Evolutionary conservation across 306 rosid genomes (phyloP), one percentile per base, ranked within the genome.

Genomic region (Begonia masoniana): DNA sequence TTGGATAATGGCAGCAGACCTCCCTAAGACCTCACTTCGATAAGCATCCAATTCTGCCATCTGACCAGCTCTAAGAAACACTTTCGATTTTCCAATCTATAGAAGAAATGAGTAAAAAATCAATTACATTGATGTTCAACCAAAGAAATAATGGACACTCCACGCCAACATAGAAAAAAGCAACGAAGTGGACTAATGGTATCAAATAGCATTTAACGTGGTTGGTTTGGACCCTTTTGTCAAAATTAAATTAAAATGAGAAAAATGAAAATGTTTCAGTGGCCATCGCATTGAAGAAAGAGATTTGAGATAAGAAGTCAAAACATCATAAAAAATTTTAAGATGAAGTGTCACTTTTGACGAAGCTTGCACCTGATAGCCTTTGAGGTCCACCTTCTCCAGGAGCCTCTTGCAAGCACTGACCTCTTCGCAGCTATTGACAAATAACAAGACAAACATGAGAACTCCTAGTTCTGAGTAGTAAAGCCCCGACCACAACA

Each of bases 41-140:
- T 47, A 75, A 56, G 69, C 86, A 83, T 91, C 99, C 61, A 91
- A 68, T 64, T 86, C 87, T 83, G 99, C 96, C 99, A 91, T 91
- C 69, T 91, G 99, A 71, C 99, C 96, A 56, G 92, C 99, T 74
- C 99, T 81, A 43, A 91, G 81, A 74, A 91, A 91, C 65, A 91
- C 92, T 74, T 91, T 91, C 15, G 92, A 83, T 71, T 86, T 81
- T 68, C 99, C 99, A 62, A 91, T 69, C 99, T 91, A 79, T 71
- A 76, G 75, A 45, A 17, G 3, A 52, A 65, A 62, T 39, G 35
- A 10, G 65, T 54, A 50, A 74, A 26, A 35, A 63, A 43, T 15
- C 51, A 43, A 53, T 13, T 65, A 55, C 56, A 45, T n/a, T 10
- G 15, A 15, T 46, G 35, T 59, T 62, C 35, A 41, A 57, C 50